Evolutionary conservation across 2,329 filamentous ascomycete genomes (phyloP).

Genomic region (Apiospora hydei): DNA sequence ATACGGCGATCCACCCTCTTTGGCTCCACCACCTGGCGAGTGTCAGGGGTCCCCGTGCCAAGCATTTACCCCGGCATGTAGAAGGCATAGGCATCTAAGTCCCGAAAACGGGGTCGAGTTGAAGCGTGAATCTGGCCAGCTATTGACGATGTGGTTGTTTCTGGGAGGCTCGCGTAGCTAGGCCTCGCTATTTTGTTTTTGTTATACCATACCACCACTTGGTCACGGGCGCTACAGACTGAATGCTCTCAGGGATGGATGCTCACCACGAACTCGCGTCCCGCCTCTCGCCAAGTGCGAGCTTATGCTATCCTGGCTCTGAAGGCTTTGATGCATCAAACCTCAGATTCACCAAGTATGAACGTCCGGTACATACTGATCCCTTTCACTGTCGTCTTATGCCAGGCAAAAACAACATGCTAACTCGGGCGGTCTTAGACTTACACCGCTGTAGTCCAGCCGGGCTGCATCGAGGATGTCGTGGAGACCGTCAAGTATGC

Average conservation of each 20-base stretch:
- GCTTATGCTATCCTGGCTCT: background rate
- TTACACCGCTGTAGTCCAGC: slow-evolving; percentile 2
- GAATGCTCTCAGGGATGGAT: background rate
- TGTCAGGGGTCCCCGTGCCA: background rate
- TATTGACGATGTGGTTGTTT: background rate
- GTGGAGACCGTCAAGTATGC: slow-evolving; percentile 10
- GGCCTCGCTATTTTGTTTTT: background rate
- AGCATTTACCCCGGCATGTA: background rate
- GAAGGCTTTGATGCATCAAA: background rate
- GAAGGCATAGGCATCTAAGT: no score
- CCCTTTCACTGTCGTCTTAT: background rate
- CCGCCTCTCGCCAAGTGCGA: background rate
- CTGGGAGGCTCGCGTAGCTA: no score
- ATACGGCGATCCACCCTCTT: background rate
- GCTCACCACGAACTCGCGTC: background rate
- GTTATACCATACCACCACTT: background rate
- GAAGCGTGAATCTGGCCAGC: background rate
- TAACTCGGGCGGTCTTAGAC: background rate
- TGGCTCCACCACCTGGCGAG: background rate
- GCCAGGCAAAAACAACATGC: background rate
- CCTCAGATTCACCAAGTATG: slow-evolving; percentile 12
- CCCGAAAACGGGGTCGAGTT: background rate
- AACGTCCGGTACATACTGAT: background rate
- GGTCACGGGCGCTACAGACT: background rate
- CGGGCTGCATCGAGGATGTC: background rate